A percentile compares a stretch with the other conserved stretches of the same genome.
phyloP scores from a whole-genome alignment of 2,329 filamentous ascomycete genomes.

The Helminthosporium solani region DNA sequence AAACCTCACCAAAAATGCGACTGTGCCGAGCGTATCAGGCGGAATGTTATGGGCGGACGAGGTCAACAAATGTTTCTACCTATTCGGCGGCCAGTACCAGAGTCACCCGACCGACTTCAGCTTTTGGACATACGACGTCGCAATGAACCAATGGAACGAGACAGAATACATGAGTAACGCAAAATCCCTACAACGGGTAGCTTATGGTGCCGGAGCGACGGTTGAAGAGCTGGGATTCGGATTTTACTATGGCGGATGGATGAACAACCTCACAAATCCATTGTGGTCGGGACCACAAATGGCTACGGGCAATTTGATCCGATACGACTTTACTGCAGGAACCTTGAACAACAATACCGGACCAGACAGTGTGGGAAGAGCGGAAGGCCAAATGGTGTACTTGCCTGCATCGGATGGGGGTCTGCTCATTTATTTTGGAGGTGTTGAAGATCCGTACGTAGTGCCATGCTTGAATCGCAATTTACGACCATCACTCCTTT shows the following conservation, averaged over 20 bases:
- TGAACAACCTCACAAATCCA: constrained; percentile 55
- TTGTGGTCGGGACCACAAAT: constrained; percentile 53
- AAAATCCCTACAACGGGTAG: constrained; percentile 48
- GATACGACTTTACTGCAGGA: constrained; percentile 57
- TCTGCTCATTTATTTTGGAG: constrained; percentile 63
- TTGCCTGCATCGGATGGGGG: constrained; percentile 61
- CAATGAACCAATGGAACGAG: constrained; percentile 58
- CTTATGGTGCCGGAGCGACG: constrained; percentile 59
- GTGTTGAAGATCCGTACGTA: constrained; percentile 51
- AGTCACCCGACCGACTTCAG: constrained; percentile 48
- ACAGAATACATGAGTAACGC: constrained; percentile 42
- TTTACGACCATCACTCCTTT: too few species aligned
- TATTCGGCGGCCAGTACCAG: constrained; percentile 61
- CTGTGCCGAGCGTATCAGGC: constrained; percentile 54
- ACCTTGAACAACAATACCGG: constrained; percentile 56
- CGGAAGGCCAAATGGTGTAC: constrained; percentile 62
- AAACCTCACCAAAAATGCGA: constrained; percentile 60
- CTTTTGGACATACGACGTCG: constrained; percentile 60
- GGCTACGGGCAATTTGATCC: constrained; percentile 55
- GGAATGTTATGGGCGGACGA: constrained; percentile 60
- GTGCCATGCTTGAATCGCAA: constrained; percentile 1
- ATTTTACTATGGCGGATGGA: constrained; percentile 65
- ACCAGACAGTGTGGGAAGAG: constrained; percentile 54
- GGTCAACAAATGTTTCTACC: constrained; percentile 63
- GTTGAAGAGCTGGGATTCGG: constrained; percentile 57